phyloP scores from a whole-genome alignment of 2,329 filamentous ascomycete species.

The Torrubiella hemipterigena region DNA sequence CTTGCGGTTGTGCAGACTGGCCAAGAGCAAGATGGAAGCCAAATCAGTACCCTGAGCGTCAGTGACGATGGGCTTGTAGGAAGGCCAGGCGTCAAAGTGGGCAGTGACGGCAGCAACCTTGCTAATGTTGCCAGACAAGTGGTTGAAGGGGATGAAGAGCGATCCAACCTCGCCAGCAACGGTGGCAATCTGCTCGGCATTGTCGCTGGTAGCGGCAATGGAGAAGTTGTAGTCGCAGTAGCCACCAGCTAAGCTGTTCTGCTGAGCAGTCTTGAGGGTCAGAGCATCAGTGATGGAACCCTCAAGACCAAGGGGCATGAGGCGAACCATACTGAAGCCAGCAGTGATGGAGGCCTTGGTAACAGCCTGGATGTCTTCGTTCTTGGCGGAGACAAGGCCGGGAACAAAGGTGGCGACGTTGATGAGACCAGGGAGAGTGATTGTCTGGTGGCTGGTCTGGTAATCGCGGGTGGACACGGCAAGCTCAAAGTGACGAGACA shows the following conservation, averaged over 20 bases:
- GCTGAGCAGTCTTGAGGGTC: slow-evolving; percentile 59
- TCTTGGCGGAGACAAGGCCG: slow-evolving; percentile 52
- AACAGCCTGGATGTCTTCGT: slow-evolving; percentile 55
- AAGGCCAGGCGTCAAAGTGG: slow-evolving; percentile 69
- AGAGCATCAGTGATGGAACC: slow-evolving; percentile 61
- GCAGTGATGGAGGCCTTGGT: slow-evolving; percentile 63
- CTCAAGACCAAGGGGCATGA: slow-evolving; percentile 65
- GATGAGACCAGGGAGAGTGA: slow-evolving; percentile 62
- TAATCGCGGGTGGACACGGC: slow-evolving; percentile 76
- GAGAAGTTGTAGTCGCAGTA: slow-evolving; percentile 75
- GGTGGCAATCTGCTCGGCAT: slow-evolving; percentile 62
- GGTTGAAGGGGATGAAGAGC: slow-evolving; percentile 73
- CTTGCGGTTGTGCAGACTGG: slow-evolving; percentile 65
- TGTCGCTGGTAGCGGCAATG: slow-evolving; percentile 59
- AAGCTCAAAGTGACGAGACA: slow-evolving; percentile 78
- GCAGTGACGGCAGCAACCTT: slow-evolving; percentile 69
- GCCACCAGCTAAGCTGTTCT: slow-evolving; percentile 54
- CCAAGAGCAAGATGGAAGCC: slow-evolving; percentile 67
- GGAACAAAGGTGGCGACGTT: slow-evolving; percentile 75
- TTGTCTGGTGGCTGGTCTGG: slow-evolving; percentile 75
- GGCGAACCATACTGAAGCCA: slow-evolving; percentile 70
- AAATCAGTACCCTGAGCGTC: slow-evolving; percentile 72
- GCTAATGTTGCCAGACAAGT: slow-evolving; percentile 71
- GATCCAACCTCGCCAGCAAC: slow-evolving; percentile 65
- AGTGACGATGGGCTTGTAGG: slow-evolving; percentile 68